These are phyloP conservation scores for Fagopyrum homotropicum DNA, from an alignment of 148 eudicot species.

Conservation along the genomic window DNA sequence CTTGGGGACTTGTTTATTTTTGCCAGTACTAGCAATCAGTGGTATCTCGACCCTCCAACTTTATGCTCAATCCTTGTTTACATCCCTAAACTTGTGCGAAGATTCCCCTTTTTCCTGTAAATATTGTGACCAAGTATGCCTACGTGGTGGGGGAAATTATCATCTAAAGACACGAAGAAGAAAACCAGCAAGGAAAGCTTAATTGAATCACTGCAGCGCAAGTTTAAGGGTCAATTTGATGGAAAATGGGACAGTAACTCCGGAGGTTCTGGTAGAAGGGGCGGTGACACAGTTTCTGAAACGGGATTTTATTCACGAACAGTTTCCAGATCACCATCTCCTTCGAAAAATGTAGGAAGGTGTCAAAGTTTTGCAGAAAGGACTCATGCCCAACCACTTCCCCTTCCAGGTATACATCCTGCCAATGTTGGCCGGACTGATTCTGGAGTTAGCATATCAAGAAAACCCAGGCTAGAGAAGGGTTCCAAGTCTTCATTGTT, in stretches of 20 bases:
- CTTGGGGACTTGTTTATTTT: background rate
- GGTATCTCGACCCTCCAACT: background rate
- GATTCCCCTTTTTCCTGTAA: background rate
- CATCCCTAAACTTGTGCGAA: background rate
- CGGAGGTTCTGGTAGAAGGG: conserved; percentile 57
- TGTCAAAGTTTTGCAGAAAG: conserved; percentile 92
- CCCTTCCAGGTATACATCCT: conserved; percentile 74
- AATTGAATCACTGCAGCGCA: conserved; percentile 55
- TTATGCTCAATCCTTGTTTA: conserved; percentile 1
- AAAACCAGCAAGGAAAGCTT: conserved; percentile 64
- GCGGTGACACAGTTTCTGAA: conserved; percentile 59
- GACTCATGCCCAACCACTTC: conserved; percentile 25
- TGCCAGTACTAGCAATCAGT: background rate
- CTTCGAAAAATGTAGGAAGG: conserved; percentile 70
- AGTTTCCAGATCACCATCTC: conserved; percentile 71
- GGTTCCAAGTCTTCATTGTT: conserved; percentile 45
- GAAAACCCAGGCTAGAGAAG: conserved; percentile 54
- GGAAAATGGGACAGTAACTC: conserved; percentile 47
- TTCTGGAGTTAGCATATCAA: conserved; percentile 53
- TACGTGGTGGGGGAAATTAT: conserved; percentile 83
- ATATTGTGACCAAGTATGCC: conserved; percentile 43
- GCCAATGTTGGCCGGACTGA: conserved; percentile 58
- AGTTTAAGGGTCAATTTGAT: conserved; percentile 42
- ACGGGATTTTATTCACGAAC: conserved; percentile 58
- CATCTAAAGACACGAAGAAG: conserved; percentile 81